Conservation (phyloP, 1,284 basidiomycete genomes). For the Abortiporus biennis region DNA sequence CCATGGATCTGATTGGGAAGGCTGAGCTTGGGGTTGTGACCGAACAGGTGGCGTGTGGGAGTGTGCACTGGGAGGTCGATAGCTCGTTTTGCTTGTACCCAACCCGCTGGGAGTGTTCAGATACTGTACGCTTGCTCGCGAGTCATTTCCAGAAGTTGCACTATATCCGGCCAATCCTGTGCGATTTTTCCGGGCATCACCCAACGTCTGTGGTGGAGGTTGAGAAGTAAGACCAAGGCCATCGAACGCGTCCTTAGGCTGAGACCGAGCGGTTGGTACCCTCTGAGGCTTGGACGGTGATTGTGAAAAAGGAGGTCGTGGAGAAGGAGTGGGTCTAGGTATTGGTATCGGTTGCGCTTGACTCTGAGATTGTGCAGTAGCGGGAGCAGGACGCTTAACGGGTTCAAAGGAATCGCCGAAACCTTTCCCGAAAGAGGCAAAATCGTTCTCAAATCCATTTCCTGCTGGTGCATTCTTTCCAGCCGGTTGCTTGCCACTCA, state of each 20-base stretch:
- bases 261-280: constrained; percentile 14
- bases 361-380: constrained; percentile 9
- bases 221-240: constrained; percentile 54
- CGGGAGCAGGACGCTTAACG: constrained; percentile 11
- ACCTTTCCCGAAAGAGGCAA: constrained; percentile 37
- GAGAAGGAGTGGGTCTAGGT: constrained; percentile 18
- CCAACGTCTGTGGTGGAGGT: constrained; percentile 56
- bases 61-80: constrained; percentile 29
- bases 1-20: constrained; percentile 19
- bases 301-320: constrained; percentile 7
- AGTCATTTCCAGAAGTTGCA: constrained; percentile 15
- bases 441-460: constrained; percentile 25
- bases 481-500: constrained; percentile 23
- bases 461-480: constrained; percentile 10
- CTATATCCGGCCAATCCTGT: constrained; percentile 55
- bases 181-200: constrained; percentile 65
- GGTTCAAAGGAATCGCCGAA: constrained; percentile 51
- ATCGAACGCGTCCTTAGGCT: constrained; percentile 69
- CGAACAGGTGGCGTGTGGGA: constrained; percentile 44
- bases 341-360: constrained; percentile 12
- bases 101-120: constrained; percentile 16
- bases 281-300: constrained; percentile 9
- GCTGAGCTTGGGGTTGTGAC: constrained; percentile 24
- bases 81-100: constrained; percentile 22
- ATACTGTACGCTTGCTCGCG: constrained; percentile 11